Percentiles rank a stretch among this genome's conserved stretches.
Evolutionary conservation across 1,139 yeast species (phyloP).

Genomic region (Pichia inconspicua): DNA sequence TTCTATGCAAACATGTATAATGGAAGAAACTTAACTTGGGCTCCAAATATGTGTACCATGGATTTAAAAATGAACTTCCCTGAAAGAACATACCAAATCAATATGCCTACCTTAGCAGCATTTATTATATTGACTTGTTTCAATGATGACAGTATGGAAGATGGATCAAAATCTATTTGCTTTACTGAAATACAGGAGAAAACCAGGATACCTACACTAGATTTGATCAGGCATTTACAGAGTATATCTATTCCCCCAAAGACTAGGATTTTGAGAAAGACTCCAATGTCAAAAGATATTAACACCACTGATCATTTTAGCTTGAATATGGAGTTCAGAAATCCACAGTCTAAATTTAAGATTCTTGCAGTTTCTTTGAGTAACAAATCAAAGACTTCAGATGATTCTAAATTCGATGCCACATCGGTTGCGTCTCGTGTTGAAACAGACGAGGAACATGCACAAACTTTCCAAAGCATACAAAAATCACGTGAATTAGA

Average conservation of each 20-base stretch:
- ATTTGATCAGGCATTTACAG: conserved; percentile 68
- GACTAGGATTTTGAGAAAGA: conserved; percentile 61
- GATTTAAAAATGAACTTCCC: conserved; percentile 67
- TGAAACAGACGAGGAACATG: conserved; percentile 35
- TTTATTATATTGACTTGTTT: conserved; percentile 61
- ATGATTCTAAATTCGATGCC: conserved; percentile 34
- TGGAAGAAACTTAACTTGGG: conserved; percentile 76
- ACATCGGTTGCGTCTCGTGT: conserved; percentile 28
- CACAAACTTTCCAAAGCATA: conserved; percentile 34
- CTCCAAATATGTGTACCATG: conserved; percentile 73
- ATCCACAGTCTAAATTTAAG: conserved; percentile 66
- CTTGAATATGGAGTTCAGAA: conserved; percentile 63
- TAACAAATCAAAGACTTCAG: conserved; percentile 8
- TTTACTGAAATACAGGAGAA: conserved; percentile 54
- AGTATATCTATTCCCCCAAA: conserved; percentile 83
- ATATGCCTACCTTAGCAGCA: conserved; percentile 75
- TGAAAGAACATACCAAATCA: conserved; percentile 66
- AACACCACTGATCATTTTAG: conserved; percentile 55
- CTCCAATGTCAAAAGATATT: conserved; percentile 70
- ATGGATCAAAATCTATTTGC: conserved; percentile 34
- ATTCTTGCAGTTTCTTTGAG: conserved; percentile 59
- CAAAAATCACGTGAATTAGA: conserved; percentile 48
- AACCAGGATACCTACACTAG: conserved; percentile 68
- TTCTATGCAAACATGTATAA: conserved; percentile 57
- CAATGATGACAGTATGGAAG: conserved; percentile 40